Percentiles rank a stretch among this genome's conserved stretches.
phyloP scores from a whole-genome alignment of 805 yeast species.

The Candida coquimbonensis region DNA sequence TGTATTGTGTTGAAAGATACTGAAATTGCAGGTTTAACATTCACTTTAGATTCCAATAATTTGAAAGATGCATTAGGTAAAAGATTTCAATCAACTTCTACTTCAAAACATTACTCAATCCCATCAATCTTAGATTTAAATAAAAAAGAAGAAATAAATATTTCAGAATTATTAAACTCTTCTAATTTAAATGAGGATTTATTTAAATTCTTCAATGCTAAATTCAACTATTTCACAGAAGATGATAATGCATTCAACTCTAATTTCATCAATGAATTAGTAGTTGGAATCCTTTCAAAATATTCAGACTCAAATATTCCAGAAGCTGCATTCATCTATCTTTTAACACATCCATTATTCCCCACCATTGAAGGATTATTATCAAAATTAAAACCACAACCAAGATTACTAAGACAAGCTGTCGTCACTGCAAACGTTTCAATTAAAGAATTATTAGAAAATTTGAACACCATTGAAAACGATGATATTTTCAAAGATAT shows the following conservation, averaged over 20 bases:
- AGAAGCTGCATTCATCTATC: constrained; percentile 56
- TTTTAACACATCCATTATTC: constrained; percentile 82
- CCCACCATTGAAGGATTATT: constrained; percentile 62
- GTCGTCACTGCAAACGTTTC: constrained; percentile 69
- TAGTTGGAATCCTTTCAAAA: not conserved
- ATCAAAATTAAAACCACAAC: constrained; percentile 41
- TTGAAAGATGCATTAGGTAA: constrained; percentile 67
- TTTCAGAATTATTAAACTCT: constrained; percentile 19
- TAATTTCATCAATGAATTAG: not conserved
- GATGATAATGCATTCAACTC: constrained; percentile 60
- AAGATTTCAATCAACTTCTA: constrained; percentile 24
- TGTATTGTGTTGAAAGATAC: constrained; percentile 11
- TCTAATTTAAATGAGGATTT: constrained; percentile 27
- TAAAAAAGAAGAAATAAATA: constrained; percentile 8
- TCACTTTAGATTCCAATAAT: constrained; percentile 61
- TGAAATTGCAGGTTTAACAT: constrained; percentile 25
- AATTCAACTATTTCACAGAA: constrained; percentile 51
- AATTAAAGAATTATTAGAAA: constrained; percentile 53
- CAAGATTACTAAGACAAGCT: constrained; percentile 73
- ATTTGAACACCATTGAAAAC: constrained; percentile 48
- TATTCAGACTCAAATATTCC: constrained; percentile 6
- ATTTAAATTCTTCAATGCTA: constrained; percentile 25
- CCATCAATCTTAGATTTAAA: constrained; percentile 23
- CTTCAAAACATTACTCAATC: constrained; percentile 9
- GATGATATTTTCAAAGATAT: constrained; percentile 64